Conservation (phyloP, 2,329 filamentous ascomycete genomes). For the Microthyrium microscopicum region DNA sequence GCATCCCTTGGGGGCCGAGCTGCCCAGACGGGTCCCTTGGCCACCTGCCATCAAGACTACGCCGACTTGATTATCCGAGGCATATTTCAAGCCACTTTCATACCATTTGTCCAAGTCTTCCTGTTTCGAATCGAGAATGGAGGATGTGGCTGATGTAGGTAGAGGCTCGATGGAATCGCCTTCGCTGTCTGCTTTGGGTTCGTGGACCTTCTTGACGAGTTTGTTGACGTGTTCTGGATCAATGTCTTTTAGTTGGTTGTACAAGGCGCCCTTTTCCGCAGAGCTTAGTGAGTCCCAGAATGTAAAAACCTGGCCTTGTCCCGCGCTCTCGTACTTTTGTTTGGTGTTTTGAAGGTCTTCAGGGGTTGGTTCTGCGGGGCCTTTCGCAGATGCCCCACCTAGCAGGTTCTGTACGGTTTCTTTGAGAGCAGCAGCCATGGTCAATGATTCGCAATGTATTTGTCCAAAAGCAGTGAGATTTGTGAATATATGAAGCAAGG, state of each 20-base stretch:
- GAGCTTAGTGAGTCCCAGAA: constrained; percentile 70
- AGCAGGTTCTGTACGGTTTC: no score
- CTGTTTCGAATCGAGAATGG: constrained; percentile 73
- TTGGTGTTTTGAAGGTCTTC: constrained; percentile 52
- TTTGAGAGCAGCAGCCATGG: no score
- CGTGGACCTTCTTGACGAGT: constrained; percentile 66
- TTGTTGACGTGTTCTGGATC: constrained; percentile 77
- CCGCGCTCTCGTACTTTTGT: constrained; percentile 55
- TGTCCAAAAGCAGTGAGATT: no score
- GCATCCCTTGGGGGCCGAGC: constrained; percentile 91
- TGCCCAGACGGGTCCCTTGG: constrained; percentile 86
- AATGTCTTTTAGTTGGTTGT: constrained; percentile 64
- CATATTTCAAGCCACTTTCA: constrained; percentile 46
- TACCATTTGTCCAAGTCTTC: constrained; percentile 76
- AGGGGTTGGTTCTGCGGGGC: constrained; percentile 16
- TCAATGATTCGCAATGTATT: no score
- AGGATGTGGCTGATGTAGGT: constrained; percentile 70
- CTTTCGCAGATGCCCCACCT: no score
- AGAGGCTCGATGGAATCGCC: constrained; percentile 59
- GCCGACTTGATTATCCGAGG: constrained; percentile 52
- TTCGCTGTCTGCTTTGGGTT: constrained; percentile 43
- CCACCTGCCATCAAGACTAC: constrained; percentile 96
- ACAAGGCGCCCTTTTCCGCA: constrained; percentile 61
- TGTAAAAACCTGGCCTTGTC: constrained; percentile 67
- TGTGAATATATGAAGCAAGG: no score